Evolutionary conservation across 495 filamentous ascomycete genomes (phyloP).

Genomic region (Hyaloscypha variabilis): DNA sequence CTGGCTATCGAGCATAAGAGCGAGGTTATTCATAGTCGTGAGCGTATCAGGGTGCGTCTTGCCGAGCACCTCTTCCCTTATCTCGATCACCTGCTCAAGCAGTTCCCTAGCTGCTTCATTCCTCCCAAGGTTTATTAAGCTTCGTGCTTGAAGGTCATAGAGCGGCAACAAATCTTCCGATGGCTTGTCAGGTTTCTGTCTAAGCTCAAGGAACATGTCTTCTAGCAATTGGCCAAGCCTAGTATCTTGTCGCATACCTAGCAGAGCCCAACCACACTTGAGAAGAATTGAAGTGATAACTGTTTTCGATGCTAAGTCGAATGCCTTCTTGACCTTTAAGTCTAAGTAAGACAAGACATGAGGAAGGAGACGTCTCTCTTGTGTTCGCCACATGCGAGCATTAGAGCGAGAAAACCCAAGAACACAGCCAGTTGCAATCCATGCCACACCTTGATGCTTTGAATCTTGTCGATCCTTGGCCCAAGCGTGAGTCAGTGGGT

Average conservation of each 20-base stretch:
- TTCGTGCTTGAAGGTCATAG: slow-evolving; percentile 28
- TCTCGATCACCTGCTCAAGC: slow-evolving; percentile 37
- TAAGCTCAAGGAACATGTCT: slow-evolving; percentile 20
- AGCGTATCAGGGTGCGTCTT: slow-evolving; percentile 37
- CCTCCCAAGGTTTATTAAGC: slow-evolving; percentile 19
- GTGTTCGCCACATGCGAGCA: slow-evolving; percentile 18
- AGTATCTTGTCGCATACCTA: slow-evolving; percentile 27
- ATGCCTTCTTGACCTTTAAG: slow-evolving; percentile 20
- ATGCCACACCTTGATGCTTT: slow-evolving; percentile 22
- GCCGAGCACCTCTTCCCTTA: slow-evolving; percentile 28
- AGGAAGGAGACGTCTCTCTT: slow-evolving; percentile 29
- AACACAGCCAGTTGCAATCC: slow-evolving; percentile 28
- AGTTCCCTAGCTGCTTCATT: slow-evolving; percentile 20
- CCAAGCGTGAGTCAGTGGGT: slow-evolving; percentile 28
- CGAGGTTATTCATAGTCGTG: slow-evolving; percentile 22
- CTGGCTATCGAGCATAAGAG: slow-evolving; percentile 12
- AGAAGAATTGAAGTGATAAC: slow-evolving; percentile 29
- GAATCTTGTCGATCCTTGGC: slow-evolving; percentile 25
- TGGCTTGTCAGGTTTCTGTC: slow-evolving; percentile 17
- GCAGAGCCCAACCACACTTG: slow-evolving; percentile 28
- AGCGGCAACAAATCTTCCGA: slow-evolving; percentile 26
- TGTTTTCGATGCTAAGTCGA: slow-evolving; percentile 17
- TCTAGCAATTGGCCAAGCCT: slow-evolving; percentile 24
- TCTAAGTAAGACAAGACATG: slow-evolving; percentile 33
- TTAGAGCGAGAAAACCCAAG: slow-evolving; percentile 27